Percentiles rank a stretch among this genome's conserved stretches.
These are phyloP conservation scores for Trichoderma harzianum DNA, from an alignment of 2,329 filamentous ascomycete species.

Conservation along the genomic window DNA sequence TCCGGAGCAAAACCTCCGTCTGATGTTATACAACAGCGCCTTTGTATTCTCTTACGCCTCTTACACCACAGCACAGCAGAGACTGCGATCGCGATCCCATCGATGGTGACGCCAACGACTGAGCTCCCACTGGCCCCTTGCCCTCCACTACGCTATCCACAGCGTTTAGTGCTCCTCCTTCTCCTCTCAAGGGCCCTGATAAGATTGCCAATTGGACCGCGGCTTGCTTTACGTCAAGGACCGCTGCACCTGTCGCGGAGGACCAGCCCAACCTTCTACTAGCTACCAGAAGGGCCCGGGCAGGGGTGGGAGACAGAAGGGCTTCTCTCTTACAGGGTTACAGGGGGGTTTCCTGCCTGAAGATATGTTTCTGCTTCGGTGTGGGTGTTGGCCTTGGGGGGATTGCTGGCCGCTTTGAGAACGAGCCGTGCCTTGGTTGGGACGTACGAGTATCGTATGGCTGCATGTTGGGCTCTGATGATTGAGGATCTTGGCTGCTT, in stretches of 20 bases:
- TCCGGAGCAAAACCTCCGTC: conserved; percentile 6
- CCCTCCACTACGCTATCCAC: background rate
- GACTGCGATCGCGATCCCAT: background rate
- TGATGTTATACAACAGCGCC: background rate
- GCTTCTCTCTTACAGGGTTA: background rate
- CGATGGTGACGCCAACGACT: conserved; percentile 3
- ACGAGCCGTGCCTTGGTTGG: background rate
- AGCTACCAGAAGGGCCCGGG: background rate
- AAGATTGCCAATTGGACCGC: background rate
- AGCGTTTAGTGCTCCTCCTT: background rate
- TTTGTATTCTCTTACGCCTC: background rate
- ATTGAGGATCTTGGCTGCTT: background rate
- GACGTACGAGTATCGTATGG: background rate
- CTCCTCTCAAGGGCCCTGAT: background rate
- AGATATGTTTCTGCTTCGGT: background rate
- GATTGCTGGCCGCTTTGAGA: background rate
- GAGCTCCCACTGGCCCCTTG: background rate
- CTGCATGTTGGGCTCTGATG: background rate
- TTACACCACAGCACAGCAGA: background rate
- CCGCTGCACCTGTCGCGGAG: background rate
- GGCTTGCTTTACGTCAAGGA: background rate
- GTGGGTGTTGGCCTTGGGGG: background rate
- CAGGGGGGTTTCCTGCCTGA: background rate
- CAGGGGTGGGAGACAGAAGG: background rate
- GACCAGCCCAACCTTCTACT: background rate